Evolutionary conservation across 1,139 yeast genomes (phyloP).

Genomic region (Saccharomyces pastorianus): DNA sequence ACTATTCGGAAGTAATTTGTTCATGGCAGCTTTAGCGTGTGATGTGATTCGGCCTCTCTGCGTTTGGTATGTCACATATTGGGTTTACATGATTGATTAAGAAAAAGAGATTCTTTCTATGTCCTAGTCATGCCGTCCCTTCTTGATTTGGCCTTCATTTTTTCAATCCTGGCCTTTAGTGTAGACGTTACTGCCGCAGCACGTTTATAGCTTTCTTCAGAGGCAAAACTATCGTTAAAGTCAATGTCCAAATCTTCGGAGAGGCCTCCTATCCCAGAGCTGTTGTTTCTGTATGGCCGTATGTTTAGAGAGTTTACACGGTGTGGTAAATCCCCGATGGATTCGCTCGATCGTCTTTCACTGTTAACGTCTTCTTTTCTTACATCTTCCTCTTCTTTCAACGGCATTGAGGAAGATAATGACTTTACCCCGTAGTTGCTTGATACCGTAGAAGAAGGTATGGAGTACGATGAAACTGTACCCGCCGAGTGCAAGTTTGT

Average conservation of each 20-base stretch:
- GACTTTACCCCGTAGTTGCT: background rate
- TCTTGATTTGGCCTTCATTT: slow-evolving; percentile 65
- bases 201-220: slow-evolving; percentile 75
- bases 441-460: background rate
- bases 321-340: slow-evolving; percentile 1
- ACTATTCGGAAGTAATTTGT: too few species aligned
- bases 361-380: background rate
- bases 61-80: background rate
- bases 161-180: slow-evolving; percentile 77
- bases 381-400: background rate
- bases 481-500: background rate
- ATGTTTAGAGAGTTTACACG: slow-evolving; percentile 3
- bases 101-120: background rate
- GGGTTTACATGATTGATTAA: too few species aligned
- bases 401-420: background rate
- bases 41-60: background rate
- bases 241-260: background rate
- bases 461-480: background rate
- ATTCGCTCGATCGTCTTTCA: background rate
- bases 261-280: slow-evolving; percentile 1
- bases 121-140: background rate
- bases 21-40: background rate
- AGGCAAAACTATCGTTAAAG: slow-evolving; percentile 25
- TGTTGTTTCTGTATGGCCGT: background rate
- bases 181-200: slow-evolving; percentile 88